Evolutionary conservation across 495 filamentous ascomycete genomes (phyloP), one percentile per base, ranked within the genome.

Genomic region (Hypoxylon fragiforme): DNA sequence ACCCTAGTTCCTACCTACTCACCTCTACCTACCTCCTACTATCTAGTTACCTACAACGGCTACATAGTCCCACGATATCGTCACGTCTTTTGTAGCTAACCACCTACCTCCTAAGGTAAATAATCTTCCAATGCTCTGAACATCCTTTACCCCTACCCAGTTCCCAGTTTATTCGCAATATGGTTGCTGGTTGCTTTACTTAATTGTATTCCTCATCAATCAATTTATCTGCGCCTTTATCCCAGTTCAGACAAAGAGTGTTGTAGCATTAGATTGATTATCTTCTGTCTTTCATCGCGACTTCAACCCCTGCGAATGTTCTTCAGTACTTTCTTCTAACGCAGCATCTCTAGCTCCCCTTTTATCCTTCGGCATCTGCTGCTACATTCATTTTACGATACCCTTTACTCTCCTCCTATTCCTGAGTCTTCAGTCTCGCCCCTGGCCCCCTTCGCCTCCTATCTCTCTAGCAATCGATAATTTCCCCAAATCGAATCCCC

Each of bases 301-400:
- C 4, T 28, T 37, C 12, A 18, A 21, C 14, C 14, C 35, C 21
- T 41, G 39, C 43, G 21, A 15, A 44, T 42, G 51, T 47, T 46
- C 51, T 24, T 39, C 30, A 46, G 21, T 21, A 50, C 41, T 41
- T 40, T 50, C 57, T 54, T 50, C 44, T 51, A 46, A 61, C 30
- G 36, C 51, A 47, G 50, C 57, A 61, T 50, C n/a, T 50, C 45
- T 61, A 61, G 57, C 46, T 61, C 50, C 44, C 43, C n/a, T n/a
- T 36, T 42, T 53, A 14, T 36, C 28, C 35, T 31, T 50, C 42
- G 14, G 37, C 51, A 43, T 51, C 45, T 19, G 57, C 50, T 55
- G 51, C 45, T 4, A 36, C 24, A 36, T 37, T 36, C 44, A 47
- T 37, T 38, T 49, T 47, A 46, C 57, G 57, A 61, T 61, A 61